Base-by-base conservation (phyloP, 345 rosid species). In the Eucalyptus erythrocorys region DNA sequence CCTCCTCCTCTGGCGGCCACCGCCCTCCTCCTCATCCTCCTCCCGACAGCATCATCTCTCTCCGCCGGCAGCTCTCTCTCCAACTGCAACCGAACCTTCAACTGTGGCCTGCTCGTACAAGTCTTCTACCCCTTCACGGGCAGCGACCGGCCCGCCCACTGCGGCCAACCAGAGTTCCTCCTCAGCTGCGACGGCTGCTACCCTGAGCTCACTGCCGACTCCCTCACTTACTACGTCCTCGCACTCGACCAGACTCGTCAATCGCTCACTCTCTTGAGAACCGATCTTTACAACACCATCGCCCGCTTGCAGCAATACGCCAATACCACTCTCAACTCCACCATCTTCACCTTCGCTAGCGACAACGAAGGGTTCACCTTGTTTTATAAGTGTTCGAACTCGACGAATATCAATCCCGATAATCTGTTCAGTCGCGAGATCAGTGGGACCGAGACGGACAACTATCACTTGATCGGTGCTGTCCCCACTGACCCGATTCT, bases 41-140 rank as follows among this genome's bases (percentile, higher is more conserved):
- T 34, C 13, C 10, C 7, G 1, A 4, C 7, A 48, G n/a, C 61
- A 42, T 6, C 64, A 64, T 48, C 86, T 68, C 71, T 49, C 48
- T 26, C 13, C 43, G 10, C 13, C 86, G 21, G 40, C 88, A 1
- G 12, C 48, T 42, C 59, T 82, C 87, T 68, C 59, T 37, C 80
- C 87, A 24, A 30, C 64, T 91, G 93, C 87, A 43, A 82, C 85
- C 51, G 47, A 3, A 88, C 86, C 90, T 88, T 91, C 92, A 90
- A 90, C 48, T 91, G 93, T 86, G 92, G 94, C n/a, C n/a, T 14
- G 43, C 55, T 93, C 48, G 61, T 22, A 4, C 84, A 90, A 90
- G 32, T 92, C 87, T n/a, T 89, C 87, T 92, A 90, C 93, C 94
- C 94, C 68, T 93, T 94, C 93, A 87, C 92, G 61, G 93, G 93